These are phyloP conservation scores for Aspergillus funiculosus DNA, from an alignment of 495 filamentous ascomycete genomes.

Conservation along the genomic window DNA sequence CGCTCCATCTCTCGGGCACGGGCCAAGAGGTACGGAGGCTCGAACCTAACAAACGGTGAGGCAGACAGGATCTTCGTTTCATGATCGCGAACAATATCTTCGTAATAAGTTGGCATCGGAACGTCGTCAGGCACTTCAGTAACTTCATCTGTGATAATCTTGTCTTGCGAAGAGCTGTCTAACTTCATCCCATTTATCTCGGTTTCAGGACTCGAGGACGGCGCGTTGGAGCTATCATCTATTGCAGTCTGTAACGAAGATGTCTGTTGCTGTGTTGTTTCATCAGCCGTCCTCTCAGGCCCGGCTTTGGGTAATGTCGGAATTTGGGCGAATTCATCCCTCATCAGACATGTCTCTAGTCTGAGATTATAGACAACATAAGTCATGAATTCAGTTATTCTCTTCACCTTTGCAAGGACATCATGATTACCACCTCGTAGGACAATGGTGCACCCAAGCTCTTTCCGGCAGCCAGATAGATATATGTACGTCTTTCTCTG, in stretches of 20 bases:
- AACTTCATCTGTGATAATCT: slow-evolving; percentile 33
- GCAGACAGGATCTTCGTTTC: slow-evolving; percentile 90
- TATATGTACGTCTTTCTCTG: slow-evolving; percentile 93
- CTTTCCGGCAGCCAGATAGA: slow-evolving; percentile 84
- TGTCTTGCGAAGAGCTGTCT: slow-evolving; percentile 17
- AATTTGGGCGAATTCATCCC: slow-evolving; percentile 88
- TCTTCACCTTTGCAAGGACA: slow-evolving; percentile 72
- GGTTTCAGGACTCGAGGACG: slow-evolving; percentile 10
- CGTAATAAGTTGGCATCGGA: slow-evolving; percentile 86
- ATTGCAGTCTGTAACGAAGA: background rate
- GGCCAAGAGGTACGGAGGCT: slow-evolving; percentile 88
- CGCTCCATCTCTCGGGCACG: slow-evolving; percentile 85
- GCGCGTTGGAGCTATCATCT: background rate
- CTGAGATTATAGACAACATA: slow-evolving; percentile 98
- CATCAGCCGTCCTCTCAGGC: slow-evolving; percentile 9
- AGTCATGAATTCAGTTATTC: slow-evolving; percentile 96
- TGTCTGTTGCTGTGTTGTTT: slow-evolving; percentile 4
- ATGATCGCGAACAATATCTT: slow-evolving; percentile 88
- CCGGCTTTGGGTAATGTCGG: slow-evolving; percentile 54
- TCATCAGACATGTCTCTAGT: slow-evolving; percentile 91
- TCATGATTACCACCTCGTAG: slow-evolving; percentile 73
- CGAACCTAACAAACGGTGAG: slow-evolving; percentile 93
- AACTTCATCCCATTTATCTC: slow-evolving; percentile 16
- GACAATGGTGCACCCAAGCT: slow-evolving; percentile 93
- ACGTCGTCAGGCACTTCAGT: slow-evolving; percentile 72